Percentiles rank a stretch among this genome's conserved stretches.
Conservation (phyloP, 371 early-diverging fungal species). For the Mucor mucedo region DNA sequence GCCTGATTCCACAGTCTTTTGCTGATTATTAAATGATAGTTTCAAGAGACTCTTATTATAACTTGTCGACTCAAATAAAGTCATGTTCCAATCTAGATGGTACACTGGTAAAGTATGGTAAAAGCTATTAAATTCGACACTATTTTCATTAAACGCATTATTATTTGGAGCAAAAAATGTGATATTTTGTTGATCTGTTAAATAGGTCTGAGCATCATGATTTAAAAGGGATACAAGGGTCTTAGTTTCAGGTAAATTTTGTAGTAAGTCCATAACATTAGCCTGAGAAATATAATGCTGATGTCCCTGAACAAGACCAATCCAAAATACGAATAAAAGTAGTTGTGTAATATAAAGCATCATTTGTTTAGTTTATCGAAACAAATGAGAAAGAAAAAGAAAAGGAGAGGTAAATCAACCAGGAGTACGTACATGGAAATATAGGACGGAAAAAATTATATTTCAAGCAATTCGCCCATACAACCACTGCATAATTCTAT, state of each 20-base stretch:
- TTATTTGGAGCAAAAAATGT: conserved; percentile 19
- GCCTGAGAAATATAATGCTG: neutral
- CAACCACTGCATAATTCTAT: conserved; percentile 21
- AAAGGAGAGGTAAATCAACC: neutral
- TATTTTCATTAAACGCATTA: conserved; percentile 9
- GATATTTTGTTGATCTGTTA: neutral
- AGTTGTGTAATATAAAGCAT: neutral
- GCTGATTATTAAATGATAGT: neutral
- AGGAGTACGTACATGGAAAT: neutral
- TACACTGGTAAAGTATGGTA: neutral
- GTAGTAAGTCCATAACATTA: neutral
- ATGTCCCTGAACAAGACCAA: neutral
- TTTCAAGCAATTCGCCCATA: conserved; percentile 19
- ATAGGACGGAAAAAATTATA: conserved; percentile 7
- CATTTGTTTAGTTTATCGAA: neutral
- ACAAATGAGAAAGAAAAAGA: too few relatives aligned
- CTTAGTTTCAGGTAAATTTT: neutral
- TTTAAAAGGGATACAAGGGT: too few relatives aligned
- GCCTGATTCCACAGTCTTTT: conserved; percentile 13
- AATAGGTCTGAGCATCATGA: too few relatives aligned
- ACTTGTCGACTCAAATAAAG: neutral
- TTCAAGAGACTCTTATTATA: neutral
- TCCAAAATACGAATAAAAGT: neutral
- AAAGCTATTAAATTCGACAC: neutral
- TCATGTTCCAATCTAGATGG: neutral